Evolutionary conservation across 164 flowering plant genomes (phyloP).

Genomic region (Stephania yunnanensis): DNA sequence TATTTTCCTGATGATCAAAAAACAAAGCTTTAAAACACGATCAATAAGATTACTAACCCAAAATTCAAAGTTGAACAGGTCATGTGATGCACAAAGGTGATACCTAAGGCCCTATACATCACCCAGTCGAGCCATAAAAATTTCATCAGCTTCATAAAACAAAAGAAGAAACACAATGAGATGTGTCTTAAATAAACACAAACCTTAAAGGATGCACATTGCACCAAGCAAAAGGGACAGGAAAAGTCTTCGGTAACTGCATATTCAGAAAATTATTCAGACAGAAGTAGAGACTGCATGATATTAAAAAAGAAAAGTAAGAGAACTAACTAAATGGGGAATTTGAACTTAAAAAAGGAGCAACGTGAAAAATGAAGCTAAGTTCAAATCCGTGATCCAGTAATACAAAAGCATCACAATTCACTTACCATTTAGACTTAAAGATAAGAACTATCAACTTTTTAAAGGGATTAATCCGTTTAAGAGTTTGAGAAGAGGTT

Average conservation of each 20-base stretch:
- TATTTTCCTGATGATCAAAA: constrained; percentile 2
- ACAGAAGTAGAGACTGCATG: background rate
- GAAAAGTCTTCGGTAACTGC: constrained; percentile 93
- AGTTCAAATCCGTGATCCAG: background rate
- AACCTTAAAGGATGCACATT: constrained; percentile 90
- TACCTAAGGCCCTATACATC: constrained; percentile 66
- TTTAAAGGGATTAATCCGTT: too few relatives aligned
- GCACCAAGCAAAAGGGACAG: constrained; percentile 86
- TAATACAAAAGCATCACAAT: too few relatives aligned
- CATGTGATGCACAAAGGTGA: constrained; percentile 79
- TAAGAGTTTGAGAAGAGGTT: too few relatives aligned
- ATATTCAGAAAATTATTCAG: constrained; percentile 10
- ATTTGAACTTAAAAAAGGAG: background rate
- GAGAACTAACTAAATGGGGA: background rate
- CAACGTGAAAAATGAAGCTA: background rate
- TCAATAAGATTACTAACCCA: constrained; percentile 66
- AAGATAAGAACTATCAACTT: too few relatives aligned
- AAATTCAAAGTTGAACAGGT: constrained; percentile 87
- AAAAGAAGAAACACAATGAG: background rate
- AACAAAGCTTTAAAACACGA: constrained; percentile 10
- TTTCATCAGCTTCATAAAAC: background rate
- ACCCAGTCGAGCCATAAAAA: background rate
- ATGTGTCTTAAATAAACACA: constrained; percentile 1
- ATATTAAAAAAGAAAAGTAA: background rate
- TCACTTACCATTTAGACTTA: too few relatives aligned